Evolutionary conservation across 2,329 filamentous ascomycete genomes (phyloP), one percentile per base, ranked within the genome.

Genomic region (Penicillium vulpinum): DNA sequence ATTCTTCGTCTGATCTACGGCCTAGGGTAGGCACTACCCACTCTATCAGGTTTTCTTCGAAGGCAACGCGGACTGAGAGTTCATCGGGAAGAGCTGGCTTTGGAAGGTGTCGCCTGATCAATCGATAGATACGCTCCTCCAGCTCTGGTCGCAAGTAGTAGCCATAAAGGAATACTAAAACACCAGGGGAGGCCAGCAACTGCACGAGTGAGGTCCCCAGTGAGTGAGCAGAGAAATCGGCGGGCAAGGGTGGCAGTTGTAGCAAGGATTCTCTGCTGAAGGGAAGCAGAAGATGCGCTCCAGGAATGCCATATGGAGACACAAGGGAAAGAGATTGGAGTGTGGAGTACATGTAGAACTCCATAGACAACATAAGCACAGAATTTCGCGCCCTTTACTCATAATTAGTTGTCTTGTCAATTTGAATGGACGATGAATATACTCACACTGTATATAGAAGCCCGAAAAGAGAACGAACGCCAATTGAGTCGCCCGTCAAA

Each of bases 1-100:
- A 67, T 57, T 77, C 75, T 57, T 78, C 75, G 45, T 73, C 70
- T n/a, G 73, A 67, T 50, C 73, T 70, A 40, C 74, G 73, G 4
- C 75, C 75, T 7, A 77, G 63, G 5, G 70, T 69, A 11, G 75
- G 75, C 22, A 75, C 70, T 39, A 76, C 75, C 75, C 75, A 77
- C 51, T 77, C 75, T 41, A 77, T 68, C 16, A 78, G 68, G 40
- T 77, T 76, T 59, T 76, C 75, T 40, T 77, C 75, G n/a, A 69
- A 65, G 8, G 75, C 75, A 55, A 77, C 74, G 50, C 72, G 69
- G 51, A 78, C 68, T 8, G 75, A 78, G 28, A 77, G 67, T 31
- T 74, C 73, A 62, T 78, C 75, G 13, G 75, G 73, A 8, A 70
- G 61, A 31, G 63, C 70, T 29, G 75, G 74, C 56, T 77, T 77